Evolutionary conservation across 495 filamentous ascomycete species (phyloP).

Genomic region (Hypoxylon perforatum): DNA sequence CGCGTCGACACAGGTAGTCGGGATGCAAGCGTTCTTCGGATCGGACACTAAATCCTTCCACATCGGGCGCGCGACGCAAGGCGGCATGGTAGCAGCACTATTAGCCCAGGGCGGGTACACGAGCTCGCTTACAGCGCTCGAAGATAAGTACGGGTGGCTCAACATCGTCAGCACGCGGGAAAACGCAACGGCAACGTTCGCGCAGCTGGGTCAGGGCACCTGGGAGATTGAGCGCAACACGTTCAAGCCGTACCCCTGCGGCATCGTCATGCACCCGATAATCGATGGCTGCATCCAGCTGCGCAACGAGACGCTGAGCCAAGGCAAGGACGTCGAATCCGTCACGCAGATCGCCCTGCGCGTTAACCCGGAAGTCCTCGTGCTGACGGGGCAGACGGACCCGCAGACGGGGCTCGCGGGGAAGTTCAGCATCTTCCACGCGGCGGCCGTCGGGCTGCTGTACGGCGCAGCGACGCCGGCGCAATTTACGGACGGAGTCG

Average conservation of each 20-base stretch:
- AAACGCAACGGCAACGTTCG: conserved; percentile 49
- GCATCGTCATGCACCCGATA: conserved; percentile 66
- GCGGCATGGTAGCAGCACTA: conserved; percentile 61
- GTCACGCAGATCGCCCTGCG: conserved; percentile 47
- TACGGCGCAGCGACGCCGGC: conserved; percentile 62
- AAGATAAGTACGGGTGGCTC: conserved; percentile 66
- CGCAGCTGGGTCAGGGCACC: conserved; percentile 34
- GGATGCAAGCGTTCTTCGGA: conserved; percentile 65
- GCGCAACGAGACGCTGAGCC: conserved; percentile 48
- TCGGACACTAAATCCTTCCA: conserved; percentile 67
- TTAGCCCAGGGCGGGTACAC: conserved; percentile 61
- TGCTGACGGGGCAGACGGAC: conserved; percentile 62
- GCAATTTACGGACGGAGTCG: conserved; percentile 61
- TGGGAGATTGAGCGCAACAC: conserved; percentile 63
- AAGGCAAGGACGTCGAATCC: conserved; percentile 41
- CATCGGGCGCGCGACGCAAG: conserved; percentile 62
- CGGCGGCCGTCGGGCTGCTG: conserved; percentile 59
- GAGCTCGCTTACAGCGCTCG: conserved; percentile 57
- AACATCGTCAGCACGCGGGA: conserved; percentile 58
- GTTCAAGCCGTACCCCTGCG: conserved; percentile 68
- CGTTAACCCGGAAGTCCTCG: conserved; percentile 65
- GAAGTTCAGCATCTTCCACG: conserved; percentile 67
- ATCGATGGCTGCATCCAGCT: conserved; percentile 64
- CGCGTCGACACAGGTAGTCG: conserved; percentile 63
- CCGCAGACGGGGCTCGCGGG: conserved; percentile 63